A percentile compares a stretch with the other conserved stretches of the same genome.
These are phyloP conservation scores for Penicillium paxilli DNA, from an alignment of 495 filamentous ascomycete genomes.

Conservation along the genomic window DNA sequence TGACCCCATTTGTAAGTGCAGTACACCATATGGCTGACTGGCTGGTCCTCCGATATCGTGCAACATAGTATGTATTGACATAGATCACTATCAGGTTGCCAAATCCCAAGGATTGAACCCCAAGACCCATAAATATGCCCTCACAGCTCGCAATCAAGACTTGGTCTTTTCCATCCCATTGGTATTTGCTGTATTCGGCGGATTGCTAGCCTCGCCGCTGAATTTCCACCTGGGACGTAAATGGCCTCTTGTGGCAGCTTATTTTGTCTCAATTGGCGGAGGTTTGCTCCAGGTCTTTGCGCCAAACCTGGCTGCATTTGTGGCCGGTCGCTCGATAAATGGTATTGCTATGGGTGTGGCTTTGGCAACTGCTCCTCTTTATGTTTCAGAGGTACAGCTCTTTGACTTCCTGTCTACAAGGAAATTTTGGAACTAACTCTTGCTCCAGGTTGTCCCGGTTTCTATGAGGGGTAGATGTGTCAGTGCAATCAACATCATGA, in stretches of 20 bases:
- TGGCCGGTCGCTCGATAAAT: constrained; percentile 35
- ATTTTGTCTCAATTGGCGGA: constrained; percentile 35
- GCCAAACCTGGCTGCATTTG: constrained; percentile 35
- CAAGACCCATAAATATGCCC: constrained; percentile 20
- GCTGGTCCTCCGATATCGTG: too few species aligned
- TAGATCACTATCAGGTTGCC: constrained; percentile 21
- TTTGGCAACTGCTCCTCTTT: constrained; percentile 37
- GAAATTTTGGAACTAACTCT: background rate
- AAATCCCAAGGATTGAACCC: constrained; percentile 36
- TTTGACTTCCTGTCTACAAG: background rate
- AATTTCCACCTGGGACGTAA: constrained; percentile 38
- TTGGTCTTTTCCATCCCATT: constrained; percentile 38
- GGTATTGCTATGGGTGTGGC: constrained; percentile 34
- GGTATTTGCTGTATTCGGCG: constrained; percentile 35
- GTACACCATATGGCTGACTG: too few species aligned
- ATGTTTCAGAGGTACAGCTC: constrained; percentile 32
- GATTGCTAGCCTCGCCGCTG: constrained; percentile 32
- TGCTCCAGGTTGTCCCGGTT: constrained; percentile 22
- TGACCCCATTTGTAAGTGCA: constrained; percentile 34
- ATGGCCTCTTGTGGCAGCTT: constrained; percentile 34
- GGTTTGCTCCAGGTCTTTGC: constrained; percentile 39
- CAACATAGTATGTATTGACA: too few species aligned
- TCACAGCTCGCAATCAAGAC: constrained; percentile 40
- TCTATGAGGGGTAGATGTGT: constrained; percentile 39
- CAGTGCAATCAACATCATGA: constrained; percentile 37